Evolutionary conservation across 306 rosid species (phyloP).

Genomic region (Canavalia ensiformis): DNA sequence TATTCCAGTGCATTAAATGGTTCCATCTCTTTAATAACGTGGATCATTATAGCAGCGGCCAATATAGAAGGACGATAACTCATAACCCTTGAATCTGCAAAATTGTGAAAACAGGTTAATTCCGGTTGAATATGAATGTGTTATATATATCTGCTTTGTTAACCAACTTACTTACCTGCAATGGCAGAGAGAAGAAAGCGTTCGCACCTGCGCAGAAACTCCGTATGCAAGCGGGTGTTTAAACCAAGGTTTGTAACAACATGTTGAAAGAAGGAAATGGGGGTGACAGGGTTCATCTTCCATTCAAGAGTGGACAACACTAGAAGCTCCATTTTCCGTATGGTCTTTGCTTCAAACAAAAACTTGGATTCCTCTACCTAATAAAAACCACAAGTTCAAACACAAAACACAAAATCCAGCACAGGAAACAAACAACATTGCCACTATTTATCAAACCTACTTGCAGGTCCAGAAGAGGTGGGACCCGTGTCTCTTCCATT

Average conservation of each 20-base stretch:
- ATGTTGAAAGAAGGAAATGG: slow-evolving; percentile 77
- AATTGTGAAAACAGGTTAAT: not conserved
- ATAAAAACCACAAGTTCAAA: slow-evolving; percentile 37
- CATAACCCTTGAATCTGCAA: slow-evolving; percentile 72
- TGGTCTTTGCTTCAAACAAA: slow-evolving; percentile 78
- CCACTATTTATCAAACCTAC: slow-evolving; percentile 52
- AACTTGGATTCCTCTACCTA: slow-evolving; percentile 79
- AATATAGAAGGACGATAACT: slow-evolving; percentile 68
- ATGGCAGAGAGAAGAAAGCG: slow-evolving; percentile 66
- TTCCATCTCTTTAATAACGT: slow-evolving; percentile 68
- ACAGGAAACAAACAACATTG: slow-evolving; percentile 24
- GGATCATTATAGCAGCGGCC: slow-evolving; percentile 82
- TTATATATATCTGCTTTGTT: not conserved
- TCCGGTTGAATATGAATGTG: not conserved
- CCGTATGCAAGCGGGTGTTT: slow-evolving; percentile 63
- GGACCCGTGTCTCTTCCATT: slow-evolving; percentile 79
- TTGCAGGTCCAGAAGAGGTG: slow-evolving; percentile 81
- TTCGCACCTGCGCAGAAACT: slow-evolving; percentile 71
- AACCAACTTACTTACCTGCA: slow-evolving; percentile 58
- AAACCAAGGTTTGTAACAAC: slow-evolving; percentile 67
- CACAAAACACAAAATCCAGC: slow-evolving; percentile 7
- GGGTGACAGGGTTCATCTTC: slow-evolving; percentile 92
- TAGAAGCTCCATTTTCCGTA: slow-evolving; percentile 89
- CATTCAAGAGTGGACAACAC: slow-evolving; percentile 83
- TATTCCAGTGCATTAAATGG: slow-evolving; percentile 59